Conservation (phyloP, 2,329 filamentous ascomycete genomes). For the Monosporascus sp. region DNA sequence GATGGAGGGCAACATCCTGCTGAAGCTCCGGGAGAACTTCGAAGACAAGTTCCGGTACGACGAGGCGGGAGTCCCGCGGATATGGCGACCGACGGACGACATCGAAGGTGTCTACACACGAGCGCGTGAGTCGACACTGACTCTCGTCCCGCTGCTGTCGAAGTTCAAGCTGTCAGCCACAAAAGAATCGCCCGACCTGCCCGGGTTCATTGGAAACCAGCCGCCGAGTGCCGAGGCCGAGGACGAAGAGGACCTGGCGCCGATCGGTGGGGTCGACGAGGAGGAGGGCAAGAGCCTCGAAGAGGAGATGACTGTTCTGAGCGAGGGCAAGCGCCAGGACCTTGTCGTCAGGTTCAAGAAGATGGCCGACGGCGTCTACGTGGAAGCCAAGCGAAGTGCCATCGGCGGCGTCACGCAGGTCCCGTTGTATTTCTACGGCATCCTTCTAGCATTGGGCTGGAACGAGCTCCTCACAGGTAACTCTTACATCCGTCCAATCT, state of each 20-base stretch:
- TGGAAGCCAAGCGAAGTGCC: constrained; percentile 94
- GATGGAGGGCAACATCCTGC: constrained; percentile 91
- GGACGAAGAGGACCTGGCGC: constrained; percentile 83
- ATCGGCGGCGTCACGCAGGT: constrained; percentile 94
- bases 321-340: constrained; percentile 84
- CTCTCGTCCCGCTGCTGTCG: constrained; percentile 82
- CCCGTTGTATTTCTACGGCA: constrained; percentile 87
- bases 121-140: constrained; percentile 86
- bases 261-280: constrained; percentile 91
- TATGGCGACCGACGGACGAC: constrained; percentile 95
- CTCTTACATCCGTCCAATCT: constrained; percentile 24
- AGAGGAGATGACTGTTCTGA: constrained; percentile 93
- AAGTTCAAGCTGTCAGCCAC: constrained; percentile 75
- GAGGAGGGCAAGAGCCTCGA: constrained; percentile 91
- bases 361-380: constrained; percentile 93
- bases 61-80: constrained; percentile 85
- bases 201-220: constrained; percentile 74
- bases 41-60: constrained; percentile 99
- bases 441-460: constrained; percentile 91
- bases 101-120: constrained; percentile 94
- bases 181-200: constrained; percentile 72
- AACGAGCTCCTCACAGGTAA: constrained; percentile 93
- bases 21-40: constrained; percentile 96
- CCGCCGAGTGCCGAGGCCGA: constrained; percentile 69
- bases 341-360: constrained; percentile 96